Base-by-base conservation (phyloP, 345 rosid genomes). In the Dimocarpus longan region DNA sequence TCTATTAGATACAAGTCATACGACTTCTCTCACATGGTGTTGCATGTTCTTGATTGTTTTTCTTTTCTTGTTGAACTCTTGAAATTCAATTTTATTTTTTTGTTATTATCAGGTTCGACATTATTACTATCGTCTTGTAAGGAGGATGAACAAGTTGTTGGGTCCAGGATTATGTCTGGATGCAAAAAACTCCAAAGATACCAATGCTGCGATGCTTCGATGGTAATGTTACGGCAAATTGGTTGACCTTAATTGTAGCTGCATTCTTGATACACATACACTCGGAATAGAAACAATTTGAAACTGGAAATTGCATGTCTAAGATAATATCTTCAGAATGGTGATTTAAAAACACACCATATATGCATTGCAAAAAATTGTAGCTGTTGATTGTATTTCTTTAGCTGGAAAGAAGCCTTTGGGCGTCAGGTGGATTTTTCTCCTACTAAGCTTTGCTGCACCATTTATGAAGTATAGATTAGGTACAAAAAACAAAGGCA, bases 191-290 rank as follows among this genome's bases (percentile, higher is more conserved):
- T 95, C 98, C 2, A 97, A 97, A 86, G 99, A 97, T 75, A 97
- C 98, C 63, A 97, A 97, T 88, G 93, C 98, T 74, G 98, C 99
- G 15, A 94, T 97, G 98, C 93, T 97, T 81, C 92, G 98, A 90
- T 97, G 99, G 99, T 97, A 90, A 84, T 76, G 64, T 77, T 76
- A 24, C 13, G 44, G 1, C 57, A 64, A 57, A 50, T 42, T 63
- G 68, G 42, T 72, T 56, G 56, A 28, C 66, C 42, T 28, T 69
- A 80, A 43, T 32, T 52, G 46, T 48, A 13, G 13, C 42, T 43
- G 12, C 43, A 32, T 73, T 50, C 60, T 16, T 16, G 28, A 39
- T 43, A 44, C n/a, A 46, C 19, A 56, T 11, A 46, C 22, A 56
- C 5, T 10, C 6, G 18, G 54, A 64, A 8, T 54, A 63, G 32